phyloP scores from a whole-genome alignment of 805 yeast species.

The Yarrowia sp. region DNA sequence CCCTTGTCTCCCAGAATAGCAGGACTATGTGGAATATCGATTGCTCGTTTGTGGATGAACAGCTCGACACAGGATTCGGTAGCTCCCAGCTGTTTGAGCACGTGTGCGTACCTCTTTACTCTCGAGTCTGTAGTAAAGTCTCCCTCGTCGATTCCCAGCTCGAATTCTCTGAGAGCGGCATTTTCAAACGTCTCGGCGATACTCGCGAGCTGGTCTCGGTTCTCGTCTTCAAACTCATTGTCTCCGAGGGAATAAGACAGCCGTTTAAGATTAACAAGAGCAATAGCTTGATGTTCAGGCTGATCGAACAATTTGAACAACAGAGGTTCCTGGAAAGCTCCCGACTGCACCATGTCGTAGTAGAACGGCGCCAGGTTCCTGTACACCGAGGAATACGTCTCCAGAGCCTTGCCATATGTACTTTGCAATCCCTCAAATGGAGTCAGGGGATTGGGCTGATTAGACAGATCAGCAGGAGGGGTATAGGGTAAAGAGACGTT shows the following conservation, averaged over 20 bases:
- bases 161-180: conserved; percentile 73
- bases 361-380: conserved; percentile 55
- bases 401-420: conserved; percentile 41
- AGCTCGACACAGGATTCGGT: conserved; percentile 49
- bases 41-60: conserved; percentile 45
- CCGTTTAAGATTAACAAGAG: conserved; percentile 53
- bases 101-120: conserved; percentile 49
- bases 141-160: conserved; percentile 58
- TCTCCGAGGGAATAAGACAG: conserved; percentile 52
- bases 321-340: conserved; percentile 53
- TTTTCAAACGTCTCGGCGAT: conserved; percentile 73
- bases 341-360: conserved; percentile 54
- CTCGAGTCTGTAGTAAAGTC: conserved; percentile 51
- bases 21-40: conserved; percentile 11
- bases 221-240: conserved; percentile 51
- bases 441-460: conserved; percentile 37
- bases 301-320: conserved; percentile 57
- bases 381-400: conserved; percentile 47
- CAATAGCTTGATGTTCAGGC: conserved; percentile 61
- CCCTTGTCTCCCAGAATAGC: conserved; percentile 30
- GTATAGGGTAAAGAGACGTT: background rate
- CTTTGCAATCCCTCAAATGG: conserved; percentile 41
- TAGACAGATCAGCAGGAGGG: background rate
- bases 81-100: conserved; percentile 49
- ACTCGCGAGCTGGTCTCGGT: conserved; percentile 55